Conservation (phyloP, 176 grass and related monocot species). For the Thalia dealbata region DNA sequence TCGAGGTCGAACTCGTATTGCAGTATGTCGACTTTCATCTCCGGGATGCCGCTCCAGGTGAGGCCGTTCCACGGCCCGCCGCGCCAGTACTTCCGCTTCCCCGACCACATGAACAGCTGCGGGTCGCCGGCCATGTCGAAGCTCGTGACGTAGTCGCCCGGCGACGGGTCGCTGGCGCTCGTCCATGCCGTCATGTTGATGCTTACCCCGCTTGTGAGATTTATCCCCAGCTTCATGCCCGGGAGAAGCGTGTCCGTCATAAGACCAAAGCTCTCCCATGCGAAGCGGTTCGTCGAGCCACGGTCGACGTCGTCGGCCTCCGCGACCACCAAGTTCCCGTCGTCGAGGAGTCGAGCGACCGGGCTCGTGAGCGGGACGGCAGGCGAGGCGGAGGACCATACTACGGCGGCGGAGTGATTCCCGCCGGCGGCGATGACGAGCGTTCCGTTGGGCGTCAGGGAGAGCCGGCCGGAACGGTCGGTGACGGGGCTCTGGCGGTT, state of each 20-base stretch:
- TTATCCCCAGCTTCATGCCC: constrained; percentile 41
- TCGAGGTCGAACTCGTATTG: constrained; percentile 35
- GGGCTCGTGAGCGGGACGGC: not conserved
- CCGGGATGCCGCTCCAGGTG: constrained; percentile 55
- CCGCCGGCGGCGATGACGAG: constrained; percentile 32
- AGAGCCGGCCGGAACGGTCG: constrained; percentile 10
- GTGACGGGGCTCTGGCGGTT: constrained; percentile 39
- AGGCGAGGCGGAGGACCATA: constrained; percentile 29
- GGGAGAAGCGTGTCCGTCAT: constrained; percentile 65
- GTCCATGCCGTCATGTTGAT: constrained; percentile 43
- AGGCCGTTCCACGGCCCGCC: constrained; percentile 70
- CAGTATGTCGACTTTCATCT: constrained; percentile 32
- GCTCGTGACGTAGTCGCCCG: constrained; percentile 22
- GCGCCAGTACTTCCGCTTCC: constrained; percentile 20
- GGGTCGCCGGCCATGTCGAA: not conserved
- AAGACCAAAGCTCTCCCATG: constrained; percentile 68
- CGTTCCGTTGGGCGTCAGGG: constrained; percentile 13
- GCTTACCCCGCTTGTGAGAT: constrained; percentile 28
- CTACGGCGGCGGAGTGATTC: not conserved
- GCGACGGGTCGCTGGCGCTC: constrained; percentile 36
- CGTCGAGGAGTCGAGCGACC: constrained; percentile 40
- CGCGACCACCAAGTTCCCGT: constrained; percentile 41
- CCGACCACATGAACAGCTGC: not conserved
- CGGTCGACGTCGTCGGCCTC: not conserved
- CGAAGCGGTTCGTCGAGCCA: not conserved